phyloP scores from a whole-genome alignment of 1,284 basidiomycete genomes.

The Coriolopsis trogii region DNA sequence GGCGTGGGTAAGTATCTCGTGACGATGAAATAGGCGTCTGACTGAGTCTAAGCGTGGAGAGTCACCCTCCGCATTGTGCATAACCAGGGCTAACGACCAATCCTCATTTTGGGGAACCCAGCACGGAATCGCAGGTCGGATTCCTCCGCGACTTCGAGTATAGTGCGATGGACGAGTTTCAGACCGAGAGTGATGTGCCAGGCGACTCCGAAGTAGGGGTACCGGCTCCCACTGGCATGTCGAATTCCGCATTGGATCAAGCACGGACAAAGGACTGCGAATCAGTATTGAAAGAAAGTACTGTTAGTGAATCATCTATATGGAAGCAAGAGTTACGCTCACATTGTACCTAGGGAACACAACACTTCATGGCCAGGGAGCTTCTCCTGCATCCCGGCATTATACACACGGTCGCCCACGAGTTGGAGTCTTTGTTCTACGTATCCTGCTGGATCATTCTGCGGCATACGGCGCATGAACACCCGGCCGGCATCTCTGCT shows the following conservation, averaged over 20 bases:
- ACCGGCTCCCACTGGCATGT: not conserved
- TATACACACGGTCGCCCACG: not conserved
- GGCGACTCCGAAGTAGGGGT: not conserved
- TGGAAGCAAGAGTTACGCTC: not conserved
- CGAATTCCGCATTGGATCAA: too few relatives aligned
- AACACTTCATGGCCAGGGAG: not conserved
- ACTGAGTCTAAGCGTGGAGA: too few relatives aligned
- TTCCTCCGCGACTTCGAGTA: constrained; percentile 21
- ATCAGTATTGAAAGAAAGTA: not conserved
- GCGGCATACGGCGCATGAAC: not conserved
- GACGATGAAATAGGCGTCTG: too few relatives aligned
- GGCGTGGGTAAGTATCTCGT: too few relatives aligned
- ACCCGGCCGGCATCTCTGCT: not conserved
- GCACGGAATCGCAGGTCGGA: not conserved
- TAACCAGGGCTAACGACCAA: too few relatives aligned
- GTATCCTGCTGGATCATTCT: constrained; percentile 5
- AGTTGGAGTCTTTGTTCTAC: constrained; percentile 7
- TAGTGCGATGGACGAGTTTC: constrained; percentile 3
- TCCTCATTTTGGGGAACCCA: constrained; percentile 3
- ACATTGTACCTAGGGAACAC: not conserved
- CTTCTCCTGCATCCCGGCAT: not conserved
- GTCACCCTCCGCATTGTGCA: too few relatives aligned
- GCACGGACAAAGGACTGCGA: not conserved
- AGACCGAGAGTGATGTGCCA: not conserved
- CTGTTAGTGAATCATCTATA: not conserved